Evolutionary conservation across 2,329 filamentous ascomycete genomes (phyloP).

Genomic region (Gnomoniopsis sp.): DNA sequence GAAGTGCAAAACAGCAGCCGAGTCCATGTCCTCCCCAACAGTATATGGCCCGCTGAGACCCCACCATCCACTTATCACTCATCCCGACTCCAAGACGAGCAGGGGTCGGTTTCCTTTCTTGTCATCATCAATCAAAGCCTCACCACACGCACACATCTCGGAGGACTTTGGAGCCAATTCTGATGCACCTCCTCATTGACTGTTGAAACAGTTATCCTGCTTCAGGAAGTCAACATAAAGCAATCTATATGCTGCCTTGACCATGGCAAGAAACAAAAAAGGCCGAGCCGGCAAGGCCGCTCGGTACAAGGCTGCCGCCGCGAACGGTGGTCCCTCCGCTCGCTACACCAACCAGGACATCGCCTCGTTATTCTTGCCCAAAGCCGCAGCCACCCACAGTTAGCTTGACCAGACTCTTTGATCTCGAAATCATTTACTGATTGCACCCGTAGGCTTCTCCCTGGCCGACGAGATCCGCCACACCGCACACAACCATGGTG

Average conservation of each 20-base stretch:
- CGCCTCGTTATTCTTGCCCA: conserved; percentile 13
- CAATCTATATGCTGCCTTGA: not conserved
- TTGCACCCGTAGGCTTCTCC: conserved; percentile 31
- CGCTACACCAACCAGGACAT: conserved; percentile 3
- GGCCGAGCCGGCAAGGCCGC: conserved; percentile 21
- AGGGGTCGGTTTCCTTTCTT: not conserved
- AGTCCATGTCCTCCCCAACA: not conserved
- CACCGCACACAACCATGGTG: conserved; percentile 42
- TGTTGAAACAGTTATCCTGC: not conserved
- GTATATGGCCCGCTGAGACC: not conserved
- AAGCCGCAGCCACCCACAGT: conserved; percentile 12
- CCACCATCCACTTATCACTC: not conserved
- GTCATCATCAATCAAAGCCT: not conserved
- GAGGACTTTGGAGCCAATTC: too few species aligned
- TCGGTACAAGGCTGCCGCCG: conserved; percentile 17
- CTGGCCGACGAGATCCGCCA: conserved; percentile 49
- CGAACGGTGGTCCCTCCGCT: not conserved
- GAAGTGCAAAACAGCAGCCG: not conserved
- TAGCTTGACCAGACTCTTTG: conserved; percentile 27
- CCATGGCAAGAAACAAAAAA: conserved; percentile 24
- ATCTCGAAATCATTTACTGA: conserved; percentile 17
- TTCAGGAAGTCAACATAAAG: not conserved
- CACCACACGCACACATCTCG: not conserved
- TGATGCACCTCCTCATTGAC: not conserved
- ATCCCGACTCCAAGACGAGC: not conserved